Conservation (phyloP, 352 stramenopile genomes). For the Phytopythium mirpurense region DNA sequence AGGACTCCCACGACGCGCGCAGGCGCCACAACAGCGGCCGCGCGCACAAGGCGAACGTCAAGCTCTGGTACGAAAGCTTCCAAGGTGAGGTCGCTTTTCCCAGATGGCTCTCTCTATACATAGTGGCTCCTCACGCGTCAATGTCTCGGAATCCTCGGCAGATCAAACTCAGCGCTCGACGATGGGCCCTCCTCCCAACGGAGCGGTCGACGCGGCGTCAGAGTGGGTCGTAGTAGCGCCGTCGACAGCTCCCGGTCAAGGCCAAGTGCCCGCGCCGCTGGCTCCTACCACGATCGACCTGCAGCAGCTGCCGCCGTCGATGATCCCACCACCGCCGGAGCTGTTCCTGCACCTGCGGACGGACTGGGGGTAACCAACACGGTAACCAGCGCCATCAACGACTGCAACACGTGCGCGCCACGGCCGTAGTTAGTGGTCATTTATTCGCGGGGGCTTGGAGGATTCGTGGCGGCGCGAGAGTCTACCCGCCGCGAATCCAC, state of each 20-base stretch:
- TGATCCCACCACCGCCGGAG: conserved; percentile 52
- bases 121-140: not conserved
- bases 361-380: conserved; percentile 44
- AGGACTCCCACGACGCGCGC: conserved; percentile 69
- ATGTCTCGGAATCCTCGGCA: conserved; percentile 4
- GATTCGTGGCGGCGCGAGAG: conserved; percentile 3
- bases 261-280: not conserved
- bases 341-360: conserved; percentile 37
- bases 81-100: conserved; percentile 25
- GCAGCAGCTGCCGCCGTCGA: conserved; percentile 58
- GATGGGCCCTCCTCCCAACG: conserved; percentile 2
- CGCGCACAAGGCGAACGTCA: conserved; percentile 79
- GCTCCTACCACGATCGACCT: not conserved
- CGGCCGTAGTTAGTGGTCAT: not conserved
- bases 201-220: no score
- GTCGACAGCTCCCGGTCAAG: not conserved
- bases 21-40: conserved; percentile 59
- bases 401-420: not conserved
- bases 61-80: conserved; percentile 82
- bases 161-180: conserved; percentile 32
- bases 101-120: not conserved
- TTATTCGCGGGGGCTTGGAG: conserved; percentile 12
- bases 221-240: not conserved
- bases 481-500: conserved; percentile 69
- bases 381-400: conserved; percentile 6